Percentiles rank a stretch among this genome's conserved stretches.
Evolutionary conservation across 1,284 basidiomycete genomes (phyloP).

Genomic region (Bjerkandera adusta): DNA sequence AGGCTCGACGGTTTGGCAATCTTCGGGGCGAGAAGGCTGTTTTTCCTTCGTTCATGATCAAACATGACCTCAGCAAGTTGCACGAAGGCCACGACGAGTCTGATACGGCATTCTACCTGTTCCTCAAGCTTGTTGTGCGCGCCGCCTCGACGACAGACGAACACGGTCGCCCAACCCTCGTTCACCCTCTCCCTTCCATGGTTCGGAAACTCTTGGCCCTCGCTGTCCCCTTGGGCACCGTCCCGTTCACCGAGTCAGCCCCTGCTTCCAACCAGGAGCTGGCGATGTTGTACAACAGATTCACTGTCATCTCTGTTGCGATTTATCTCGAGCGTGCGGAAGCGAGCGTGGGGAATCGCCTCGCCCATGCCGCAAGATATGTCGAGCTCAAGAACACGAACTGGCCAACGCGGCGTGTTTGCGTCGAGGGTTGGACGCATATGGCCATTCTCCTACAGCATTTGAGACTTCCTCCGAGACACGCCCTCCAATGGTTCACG

Average conservation of each 20-base stretch:
- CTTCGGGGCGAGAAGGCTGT: constrained; percentile 73
- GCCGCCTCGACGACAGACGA: constrained; percentile 36
- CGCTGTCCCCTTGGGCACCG: constrained; percentile 71
- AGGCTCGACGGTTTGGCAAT: constrained; percentile 77
- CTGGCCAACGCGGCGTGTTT: constrained; percentile 65
- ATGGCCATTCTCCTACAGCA: constrained; percentile 69
- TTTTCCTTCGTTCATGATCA: constrained; percentile 76
- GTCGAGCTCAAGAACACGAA: constrained; percentile 72
- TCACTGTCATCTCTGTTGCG: constrained; percentile 75
- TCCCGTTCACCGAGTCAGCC: constrained; percentile 59
- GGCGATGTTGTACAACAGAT: constrained; percentile 86
- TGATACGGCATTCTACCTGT: constrained; percentile 80
- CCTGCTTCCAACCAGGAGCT: constrained; percentile 59
- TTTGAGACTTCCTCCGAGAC: constrained; percentile 51
- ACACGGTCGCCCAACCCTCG: constrained; percentile 26
- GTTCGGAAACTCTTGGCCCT: constrained; percentile 78
- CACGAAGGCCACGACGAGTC: constrained; percentile 45
- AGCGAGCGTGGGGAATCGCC: constrained; percentile 47
- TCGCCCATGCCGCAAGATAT: constrained; percentile 64
- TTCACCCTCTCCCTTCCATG: constrained; percentile 19
- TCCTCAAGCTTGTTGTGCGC: constrained; percentile 75
- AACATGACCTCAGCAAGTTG: constrained; percentile 57
- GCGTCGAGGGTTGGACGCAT: constrained; percentile 79
- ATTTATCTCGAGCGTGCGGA: constrained; percentile 68
- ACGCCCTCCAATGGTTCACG: constrained; percentile 65